These are phyloP conservation scores for Trypanosoma brucei DNA, from an alignment of 208 protist genomes.

Conservation along the genomic window DNA sequence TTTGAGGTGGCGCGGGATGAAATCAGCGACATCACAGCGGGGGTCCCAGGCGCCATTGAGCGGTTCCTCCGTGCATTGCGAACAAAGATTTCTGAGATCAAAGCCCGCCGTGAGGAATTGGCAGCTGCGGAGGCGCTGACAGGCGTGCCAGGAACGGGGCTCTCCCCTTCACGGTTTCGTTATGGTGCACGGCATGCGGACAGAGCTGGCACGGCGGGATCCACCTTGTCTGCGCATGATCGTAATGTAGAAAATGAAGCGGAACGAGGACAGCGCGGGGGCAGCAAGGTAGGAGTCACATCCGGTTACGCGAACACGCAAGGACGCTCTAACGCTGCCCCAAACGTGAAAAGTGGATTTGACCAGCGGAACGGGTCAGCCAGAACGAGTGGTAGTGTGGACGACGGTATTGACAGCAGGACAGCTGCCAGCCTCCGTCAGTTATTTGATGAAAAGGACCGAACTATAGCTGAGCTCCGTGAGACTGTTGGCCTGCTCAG, in stretches of 20 bases:
- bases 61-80: slow-evolving; percentile 90
- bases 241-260: background rate
- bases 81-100: slow-evolving; percentile 86
- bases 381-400: slow-evolving; percentile 17
- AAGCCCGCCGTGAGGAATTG: slow-evolving; percentile 42
- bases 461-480: slow-evolving; percentile 85
- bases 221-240: background rate
- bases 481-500: slow-evolving; percentile 88
- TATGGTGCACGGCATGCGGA: background rate
- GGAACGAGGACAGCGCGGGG: background rate
- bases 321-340: background rate
- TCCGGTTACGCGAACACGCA: background rate
- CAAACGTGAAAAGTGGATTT: background rate
- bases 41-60: slow-evolving; percentile 91
- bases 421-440: slow-evolving; percentile 29
- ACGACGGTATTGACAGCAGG: slow-evolving; percentile 11
- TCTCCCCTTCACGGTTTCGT: background rate
- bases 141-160: background rate
- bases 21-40: slow-evolving; percentile 86
- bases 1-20: slow-evolving; percentile 87
- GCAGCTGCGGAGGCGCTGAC: background rate
- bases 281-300: background rate
- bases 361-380: background rate
- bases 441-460: slow-evolving; percentile 87
- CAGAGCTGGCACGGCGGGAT: background rate